Percentiles rank a stretch among this genome's conserved stretches.
Conservation (phyloP, 2,329 filamentous ascomycete species). For the Sphaerulina vaccinii region DNA sequence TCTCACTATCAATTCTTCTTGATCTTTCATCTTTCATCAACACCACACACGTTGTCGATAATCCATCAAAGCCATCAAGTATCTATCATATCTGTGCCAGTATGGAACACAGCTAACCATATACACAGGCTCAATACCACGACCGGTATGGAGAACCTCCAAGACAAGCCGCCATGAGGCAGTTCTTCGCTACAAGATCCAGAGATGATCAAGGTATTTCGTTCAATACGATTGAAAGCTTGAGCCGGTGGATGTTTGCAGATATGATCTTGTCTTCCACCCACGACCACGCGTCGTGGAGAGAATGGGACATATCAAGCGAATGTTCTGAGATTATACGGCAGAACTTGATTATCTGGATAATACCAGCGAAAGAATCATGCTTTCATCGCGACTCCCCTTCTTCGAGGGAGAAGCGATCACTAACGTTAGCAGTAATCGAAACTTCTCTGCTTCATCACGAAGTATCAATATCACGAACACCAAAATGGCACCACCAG, state of each 20-base stretch:
- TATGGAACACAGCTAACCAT: conserved; percentile 4
- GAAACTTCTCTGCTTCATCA: conserved; percentile 15
- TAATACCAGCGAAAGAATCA: conserved; percentile 99
- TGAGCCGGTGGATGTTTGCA: conserved; percentile 25
- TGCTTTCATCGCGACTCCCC: conserved; percentile 60
- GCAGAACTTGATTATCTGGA: conserved; percentile 93
- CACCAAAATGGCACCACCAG: conserved; percentile 47
- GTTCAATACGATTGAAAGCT: conserved; percentile 23
- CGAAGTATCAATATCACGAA: not conserved
- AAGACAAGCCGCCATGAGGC: conserved; percentile 21
- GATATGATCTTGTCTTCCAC: conserved; percentile 20
- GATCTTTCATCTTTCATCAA: not conserved
- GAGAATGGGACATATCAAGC: conserved; percentile 20
- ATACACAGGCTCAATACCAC: conserved; percentile 3
- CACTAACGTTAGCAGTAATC: conserved; percentile 40
- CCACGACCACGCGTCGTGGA: conserved; percentile 18
- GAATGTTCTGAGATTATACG: conserved; percentile 81
- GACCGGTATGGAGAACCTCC: conserved; percentile 17
- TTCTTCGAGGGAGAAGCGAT: conserved; percentile 39
- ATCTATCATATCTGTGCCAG: not conserved
- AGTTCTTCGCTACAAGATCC: conserved; percentile 16
- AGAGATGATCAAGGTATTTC: conserved; percentile 28
- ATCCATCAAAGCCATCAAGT: not conserved
- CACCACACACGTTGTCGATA: not conserved
- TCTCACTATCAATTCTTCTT: not conserved